Conservation (phyloP, 208 protist species). For the Sergeia podlipaevii region DNA sequence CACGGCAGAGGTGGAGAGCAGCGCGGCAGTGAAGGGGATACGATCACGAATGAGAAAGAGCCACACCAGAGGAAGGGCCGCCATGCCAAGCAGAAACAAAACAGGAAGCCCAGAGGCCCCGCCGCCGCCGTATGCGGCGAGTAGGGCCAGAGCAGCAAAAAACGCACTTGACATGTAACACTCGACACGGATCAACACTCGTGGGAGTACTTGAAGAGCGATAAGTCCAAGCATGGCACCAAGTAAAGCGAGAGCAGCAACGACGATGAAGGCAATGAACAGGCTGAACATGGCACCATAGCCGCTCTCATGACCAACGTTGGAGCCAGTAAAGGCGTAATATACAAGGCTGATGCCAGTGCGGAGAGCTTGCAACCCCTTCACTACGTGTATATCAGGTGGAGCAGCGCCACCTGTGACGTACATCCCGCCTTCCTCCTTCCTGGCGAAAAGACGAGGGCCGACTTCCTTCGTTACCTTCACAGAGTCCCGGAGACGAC, state of each 20-base stretch:
- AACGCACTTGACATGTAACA: constrained; percentile 6
- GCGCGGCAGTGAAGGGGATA: constrained; percentile 49
- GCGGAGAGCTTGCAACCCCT: no score
- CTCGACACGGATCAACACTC: constrained; percentile 6
- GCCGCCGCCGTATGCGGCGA: constrained; percentile 2
- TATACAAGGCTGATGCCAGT: no score
- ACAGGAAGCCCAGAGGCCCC: constrained; percentile 15
- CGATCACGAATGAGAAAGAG: constrained; percentile 59
- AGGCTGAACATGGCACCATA: constrained; percentile 13
- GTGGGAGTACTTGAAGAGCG: constrained; percentile 7
- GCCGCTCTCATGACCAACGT: constrained; percentile 17
- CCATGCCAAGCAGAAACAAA: constrained; percentile 22
- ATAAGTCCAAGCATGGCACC: not conserved
- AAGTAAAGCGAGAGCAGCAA: constrained; percentile 4
- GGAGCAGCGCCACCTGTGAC: no score
- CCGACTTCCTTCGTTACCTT: no score
- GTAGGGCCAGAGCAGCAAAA: constrained; percentile 1
- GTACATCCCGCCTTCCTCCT: no score
- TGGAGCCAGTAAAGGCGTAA: constrained; percentile 8
- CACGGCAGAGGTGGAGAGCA: constrained; percentile 30
- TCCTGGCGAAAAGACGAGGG: no score
- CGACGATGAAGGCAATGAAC: not conserved
- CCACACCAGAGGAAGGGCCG: constrained; percentile 42
- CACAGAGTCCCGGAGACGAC: no score
- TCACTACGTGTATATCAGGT: no score